These are phyloP conservation scores for Papilionanthe hybrid DNA, from an alignment of 116 monocot species.

Conservation along the genomic window DNA sequence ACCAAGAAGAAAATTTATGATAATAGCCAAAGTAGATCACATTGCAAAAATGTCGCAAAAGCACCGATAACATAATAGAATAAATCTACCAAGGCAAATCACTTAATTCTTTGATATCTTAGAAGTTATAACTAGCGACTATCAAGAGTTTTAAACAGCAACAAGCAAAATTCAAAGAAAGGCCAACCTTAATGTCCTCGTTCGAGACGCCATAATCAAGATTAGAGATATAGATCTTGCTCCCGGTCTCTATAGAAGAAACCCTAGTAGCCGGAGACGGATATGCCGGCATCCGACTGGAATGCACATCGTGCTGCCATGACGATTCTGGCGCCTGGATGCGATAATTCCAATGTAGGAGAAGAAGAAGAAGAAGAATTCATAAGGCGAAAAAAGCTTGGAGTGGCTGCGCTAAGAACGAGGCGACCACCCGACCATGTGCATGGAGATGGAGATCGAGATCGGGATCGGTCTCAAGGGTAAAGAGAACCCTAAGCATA, in stretches of 20 bases:
- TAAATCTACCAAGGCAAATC: background rate
- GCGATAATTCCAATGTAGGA: conserved; percentile 12
- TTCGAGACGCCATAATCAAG: conserved; percentile 80
- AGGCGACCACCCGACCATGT: conserved; percentile 4
- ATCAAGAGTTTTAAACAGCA: background rate
- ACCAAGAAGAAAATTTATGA: background rate
- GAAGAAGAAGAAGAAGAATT: conserved; percentile 14
- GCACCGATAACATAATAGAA: background rate
- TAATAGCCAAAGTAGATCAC: background rate
- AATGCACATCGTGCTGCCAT: conserved; percentile 17
- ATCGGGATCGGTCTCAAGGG: background rate
- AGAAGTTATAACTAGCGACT: background rate
- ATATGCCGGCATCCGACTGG: conserved; percentile 13
- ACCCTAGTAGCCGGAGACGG: conserved; percentile 12
- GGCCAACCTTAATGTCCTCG: conserved; percentile 72
- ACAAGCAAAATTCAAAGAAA: background rate
- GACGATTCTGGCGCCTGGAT: conserved; percentile 26
- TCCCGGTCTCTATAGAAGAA: conserved; percentile 70
- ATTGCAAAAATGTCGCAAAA: background rate
- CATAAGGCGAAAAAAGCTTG: conserved; percentile 21
- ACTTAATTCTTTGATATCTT: background rate
- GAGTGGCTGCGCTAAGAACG: background rate
- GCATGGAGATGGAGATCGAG: conserved; percentile 10
- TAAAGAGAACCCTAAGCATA: conserved; percentile 17
- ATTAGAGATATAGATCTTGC: conserved; percentile 85